Evolutionary conservation across 345 rosid species (phyloP).

Genomic region (Eutrema yunnanense): DNA sequence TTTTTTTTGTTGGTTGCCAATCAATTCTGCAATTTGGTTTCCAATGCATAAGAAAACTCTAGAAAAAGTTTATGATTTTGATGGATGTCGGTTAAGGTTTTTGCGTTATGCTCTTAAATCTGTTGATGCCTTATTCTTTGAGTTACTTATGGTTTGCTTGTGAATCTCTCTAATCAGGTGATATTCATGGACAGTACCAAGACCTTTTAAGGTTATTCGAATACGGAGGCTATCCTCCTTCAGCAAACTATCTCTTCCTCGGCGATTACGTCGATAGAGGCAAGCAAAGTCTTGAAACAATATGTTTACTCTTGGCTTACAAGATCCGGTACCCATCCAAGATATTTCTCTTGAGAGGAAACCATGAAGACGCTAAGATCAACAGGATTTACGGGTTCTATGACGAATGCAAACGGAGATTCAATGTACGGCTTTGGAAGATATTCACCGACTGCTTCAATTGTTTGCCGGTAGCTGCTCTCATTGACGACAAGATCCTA

Average conservation of each 20-base stretch:
- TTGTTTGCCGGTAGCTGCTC: slow-evolving; percentile 88
- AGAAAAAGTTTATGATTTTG: slow-evolving; percentile 13
- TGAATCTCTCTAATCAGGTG: slow-evolving; percentile 44
- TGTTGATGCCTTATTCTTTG: background rate
- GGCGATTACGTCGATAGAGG: slow-evolving; percentile 99
- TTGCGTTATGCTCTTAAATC: background rate
- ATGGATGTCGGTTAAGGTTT: background rate
- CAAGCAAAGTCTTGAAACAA: slow-evolving; percentile 95
- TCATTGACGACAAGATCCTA: slow-evolving; percentile 78
- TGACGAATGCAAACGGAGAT: slow-evolving; percentile 96
- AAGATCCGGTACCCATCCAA: slow-evolving; percentile 77
- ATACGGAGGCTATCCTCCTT: slow-evolving; percentile 85
- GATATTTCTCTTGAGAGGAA: slow-evolving; percentile 78
- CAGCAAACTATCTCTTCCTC: slow-evolving; percentile 84
- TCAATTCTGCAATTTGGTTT: background rate
- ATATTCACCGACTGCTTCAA: slow-evolving; percentile 92
- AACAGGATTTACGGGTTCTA: slow-evolving; percentile 93
- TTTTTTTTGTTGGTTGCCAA: too few relatives aligned
- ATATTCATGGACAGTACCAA: slow-evolving; percentile 92
- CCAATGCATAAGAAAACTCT: background rate
- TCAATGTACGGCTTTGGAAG: slow-evolving; percentile 94
- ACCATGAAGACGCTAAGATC: slow-evolving; percentile 98
- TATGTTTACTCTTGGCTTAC: slow-evolving; percentile 92
- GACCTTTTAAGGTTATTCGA: slow-evolving; percentile 87
- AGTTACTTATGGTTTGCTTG: background rate